Conservation (phyloP, 768 basidiomycete species). For the Termitomyces sp. region DNA sequence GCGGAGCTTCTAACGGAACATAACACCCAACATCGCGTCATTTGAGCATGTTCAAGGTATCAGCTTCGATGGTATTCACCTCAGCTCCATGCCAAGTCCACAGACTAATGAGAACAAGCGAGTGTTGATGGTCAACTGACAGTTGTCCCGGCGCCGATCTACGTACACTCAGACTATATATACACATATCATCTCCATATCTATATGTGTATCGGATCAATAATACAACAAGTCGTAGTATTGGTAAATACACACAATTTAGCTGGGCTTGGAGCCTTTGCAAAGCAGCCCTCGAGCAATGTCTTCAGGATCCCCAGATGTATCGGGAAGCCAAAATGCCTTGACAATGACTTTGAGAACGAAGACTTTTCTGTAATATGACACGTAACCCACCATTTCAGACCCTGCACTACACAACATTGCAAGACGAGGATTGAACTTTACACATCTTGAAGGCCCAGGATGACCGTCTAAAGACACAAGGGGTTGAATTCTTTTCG, state of each 20-base stretch:
- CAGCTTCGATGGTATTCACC: too few species aligned
- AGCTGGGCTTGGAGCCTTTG: slow-evolving; percentile 35
- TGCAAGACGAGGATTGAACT: slow-evolving; percentile 82
- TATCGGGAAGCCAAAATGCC: slow-evolving; percentile 51
- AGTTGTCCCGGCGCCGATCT: not conserved
- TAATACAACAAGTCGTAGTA: not conserved
- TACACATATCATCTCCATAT: not conserved
- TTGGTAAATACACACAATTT: not conserved
- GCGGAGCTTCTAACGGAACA: too few species aligned
- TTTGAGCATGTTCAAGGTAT: too few species aligned
- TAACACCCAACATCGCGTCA: too few species aligned
- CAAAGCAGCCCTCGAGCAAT: slow-evolving; percentile 57
- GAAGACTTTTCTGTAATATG: not conserved
- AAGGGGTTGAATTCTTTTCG: slow-evolving; percentile 36
- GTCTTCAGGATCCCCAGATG: slow-evolving; percentile 61
- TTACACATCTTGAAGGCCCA: slow-evolving; percentile 79
- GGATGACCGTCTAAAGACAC: slow-evolving; percentile 70
- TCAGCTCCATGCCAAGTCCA: too few species aligned
- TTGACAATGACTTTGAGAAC: slow-evolving; percentile 13
- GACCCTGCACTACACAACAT: slow-evolving; percentile 86
- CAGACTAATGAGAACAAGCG: too few species aligned
- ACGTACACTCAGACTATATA: not conserved
- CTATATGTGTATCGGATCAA: not conserved
- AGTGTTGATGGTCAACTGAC: too few species aligned
- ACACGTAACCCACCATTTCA: slow-evolving; percentile 58